Evolutionary conservation across 2,329 filamentous ascomycete species (phyloP).

Genomic region (Alternaria panax): DNA sequence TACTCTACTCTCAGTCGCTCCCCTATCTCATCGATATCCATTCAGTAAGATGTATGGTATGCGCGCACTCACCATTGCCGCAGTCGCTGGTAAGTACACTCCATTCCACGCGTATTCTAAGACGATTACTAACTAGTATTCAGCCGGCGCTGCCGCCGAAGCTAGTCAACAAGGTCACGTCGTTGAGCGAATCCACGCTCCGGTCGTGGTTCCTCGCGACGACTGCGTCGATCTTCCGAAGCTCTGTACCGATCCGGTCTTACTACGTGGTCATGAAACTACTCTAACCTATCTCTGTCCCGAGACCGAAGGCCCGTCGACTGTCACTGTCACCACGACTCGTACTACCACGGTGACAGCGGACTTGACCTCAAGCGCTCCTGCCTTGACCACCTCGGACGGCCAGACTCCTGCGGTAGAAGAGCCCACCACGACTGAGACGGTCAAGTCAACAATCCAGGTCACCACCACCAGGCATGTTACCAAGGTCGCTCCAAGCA

Average conservation of each 20-base stretch:
- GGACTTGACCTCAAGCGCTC: neutral
- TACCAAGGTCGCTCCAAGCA: neutral
- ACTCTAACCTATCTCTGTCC: slow-evolving; percentile 36
- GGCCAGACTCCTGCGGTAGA: neutral
- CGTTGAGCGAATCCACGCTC: slow-evolving; percentile 4
- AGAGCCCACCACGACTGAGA: slow-evolving; percentile 25
- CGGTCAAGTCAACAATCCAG: slow-evolving; percentile 23
- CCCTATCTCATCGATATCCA: neutral
- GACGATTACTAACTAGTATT: neutral
- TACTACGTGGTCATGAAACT: slow-evolving; percentile 25
- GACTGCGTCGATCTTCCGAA: slow-evolving; percentile 23
- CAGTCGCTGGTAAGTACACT: slow-evolving; percentile 19
- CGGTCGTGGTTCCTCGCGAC: slow-evolving; percentile 15
- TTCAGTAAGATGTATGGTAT: slow-evolving; percentile 15
- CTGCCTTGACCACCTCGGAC: neutral
- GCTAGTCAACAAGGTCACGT: slow-evolving; percentile 11
- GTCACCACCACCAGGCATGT: slow-evolving; percentile 1
- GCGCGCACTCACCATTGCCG: slow-evolving; percentile 16
- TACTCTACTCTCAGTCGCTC: neutral
- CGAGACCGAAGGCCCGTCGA: slow-evolving; percentile 14
- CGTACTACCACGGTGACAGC: slow-evolving; percentile 19
- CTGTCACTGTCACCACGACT: slow-evolving; percentile 29
- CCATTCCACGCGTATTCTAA: neutral
- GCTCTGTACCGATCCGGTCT: slow-evolving; percentile 31
- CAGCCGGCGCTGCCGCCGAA: slow-evolving; percentile 20